These are phyloP conservation scores for Chenopodium formosanum DNA, from an alignment of 148 eudicot species.

Conservation along the genomic window DNA sequence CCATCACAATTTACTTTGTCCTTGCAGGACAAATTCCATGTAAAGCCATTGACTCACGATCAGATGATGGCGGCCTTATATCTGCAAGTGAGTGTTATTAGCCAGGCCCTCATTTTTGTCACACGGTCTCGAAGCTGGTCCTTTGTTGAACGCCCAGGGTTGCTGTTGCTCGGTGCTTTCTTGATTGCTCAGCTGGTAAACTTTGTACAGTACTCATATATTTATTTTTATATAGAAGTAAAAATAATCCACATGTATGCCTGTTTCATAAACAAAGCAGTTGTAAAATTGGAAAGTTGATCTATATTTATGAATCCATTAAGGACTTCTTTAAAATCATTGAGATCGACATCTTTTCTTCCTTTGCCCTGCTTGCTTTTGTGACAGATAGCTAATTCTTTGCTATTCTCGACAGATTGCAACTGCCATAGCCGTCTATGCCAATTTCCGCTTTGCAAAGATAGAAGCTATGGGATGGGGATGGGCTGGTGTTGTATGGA, in stretches of 20 bases:
- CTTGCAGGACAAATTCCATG: slow-evolving; percentile 40
- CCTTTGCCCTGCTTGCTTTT: not conserved
- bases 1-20: slow-evolving; percentile 8
- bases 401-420: slow-evolving; percentile 44
- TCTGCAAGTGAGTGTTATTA: slow-evolving; percentile 68
- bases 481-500: slow-evolving; percentile 68
- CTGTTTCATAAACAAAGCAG: not conserved
- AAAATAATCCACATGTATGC: not conserved
- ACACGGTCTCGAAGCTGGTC: slow-evolving; percentile 75
- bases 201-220: not conserved
- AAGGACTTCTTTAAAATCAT: not conserved
- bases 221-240: not conserved
- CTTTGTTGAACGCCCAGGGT: slow-evolving; percentile 59
- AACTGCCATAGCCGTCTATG: slow-evolving; percentile 59
- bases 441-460: slow-evolving; percentile 50
- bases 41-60: slow-evolving; percentile 26
- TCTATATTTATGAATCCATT: not conserved
- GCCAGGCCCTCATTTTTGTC: slow-evolving; percentile 71
- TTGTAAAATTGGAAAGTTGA: not conserved
- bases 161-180: slow-evolving; percentile 48
- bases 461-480: slow-evolving; percentile 70
- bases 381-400: not conserved
- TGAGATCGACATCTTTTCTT: not conserved
- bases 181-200: slow-evolving; percentile 60
- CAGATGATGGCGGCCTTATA: slow-evolving; percentile 61